phyloP scores from a whole-genome alignment of 1,139 yeast species.

The Nakaseomyces uthaithaninus region DNA sequence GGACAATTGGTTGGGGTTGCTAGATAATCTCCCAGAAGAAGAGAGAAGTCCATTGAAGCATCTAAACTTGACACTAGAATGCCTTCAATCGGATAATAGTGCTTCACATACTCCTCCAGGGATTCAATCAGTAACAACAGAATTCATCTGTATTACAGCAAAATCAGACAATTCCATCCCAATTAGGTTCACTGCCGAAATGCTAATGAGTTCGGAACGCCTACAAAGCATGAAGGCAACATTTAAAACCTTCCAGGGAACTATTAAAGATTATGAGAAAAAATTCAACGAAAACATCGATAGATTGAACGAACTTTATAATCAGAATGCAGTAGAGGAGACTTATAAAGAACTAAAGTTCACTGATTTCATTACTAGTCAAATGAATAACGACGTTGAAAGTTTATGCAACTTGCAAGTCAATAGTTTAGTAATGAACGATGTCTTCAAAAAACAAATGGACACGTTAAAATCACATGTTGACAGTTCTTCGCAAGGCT shows the following conservation, averaged over 20 bases:
- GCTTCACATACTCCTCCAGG: conserved; percentile 23
- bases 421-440: conserved; percentile 13
- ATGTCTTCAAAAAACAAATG: conserved; percentile 22
- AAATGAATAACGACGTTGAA: conserved; percentile 20
- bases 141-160: conserved; percentile 23
- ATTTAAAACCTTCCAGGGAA: conserved; percentile 13
- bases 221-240: conserved; percentile 12
- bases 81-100: conserved; percentile 23
- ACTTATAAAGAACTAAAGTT: conserved; percentile 18
- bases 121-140: conserved; percentile 20
- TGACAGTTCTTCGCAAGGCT: conserved; percentile 4
- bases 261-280: conserved; percentile 13
- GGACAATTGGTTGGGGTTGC: conserved; percentile 23
- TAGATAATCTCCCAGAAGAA: conserved; percentile 22
- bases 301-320: conserved; percentile 16
- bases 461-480: conserved; percentile 15
- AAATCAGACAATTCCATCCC: conserved; percentile 31
- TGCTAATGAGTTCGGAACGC: conserved; percentile 18
- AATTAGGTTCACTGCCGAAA: conserved; percentile 25
- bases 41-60: conserved; percentile 21
- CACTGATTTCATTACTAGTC: conserved; percentile 19
- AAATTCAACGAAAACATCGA: conserved; percentile 15
- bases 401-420: conserved; percentile 21
- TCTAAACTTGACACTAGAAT: conserved; percentile 24
- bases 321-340: conserved; percentile 11